Evolutionary conservation across 164 flowering plant species (phyloP), one percentile per base, ranked within the genome.

Genomic region (Macadamia integrifolia): DNA sequence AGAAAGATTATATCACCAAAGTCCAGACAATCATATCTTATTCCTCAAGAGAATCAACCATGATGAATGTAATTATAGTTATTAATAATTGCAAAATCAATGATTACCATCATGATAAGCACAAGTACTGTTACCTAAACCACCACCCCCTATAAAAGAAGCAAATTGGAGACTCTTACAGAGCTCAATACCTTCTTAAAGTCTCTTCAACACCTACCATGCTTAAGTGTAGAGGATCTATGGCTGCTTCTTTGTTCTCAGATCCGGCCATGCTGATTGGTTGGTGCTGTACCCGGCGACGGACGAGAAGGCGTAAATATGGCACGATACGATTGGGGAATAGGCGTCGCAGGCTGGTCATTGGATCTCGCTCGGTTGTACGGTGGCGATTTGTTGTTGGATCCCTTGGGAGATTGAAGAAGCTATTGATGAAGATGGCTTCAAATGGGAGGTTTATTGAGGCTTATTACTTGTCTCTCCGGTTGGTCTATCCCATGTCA

Each of bases 251-350:
- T 53, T 14, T 53, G 18, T 53, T 53, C 17, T 53, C 57, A 12
- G 57, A 14, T 53, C 17, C 57, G 57, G 57, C 57, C 57, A 53
- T 53, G 57, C 15, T 53, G 18, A 53, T 53, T 53, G 57, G 18
- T 4, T 53, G 57, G 57, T 53, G 57, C 15, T 53, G 57, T 5
- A 11, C n/a, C 57, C 57, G 17, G 3, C 57, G 15, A 14, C 57
- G 57, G 6, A n/a, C 57, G 17, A 53, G 57, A 53, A 53, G 57
- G 65, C 75, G 76, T 31, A 72, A 74, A 44, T 58, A 77, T 15
- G 30, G 80, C 78, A 78, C 79, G 6, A 57, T 85, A 17, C 59
- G 86, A 73, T 79, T 85, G 10, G 88, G 88, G 67, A 82, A 75
- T 55, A 69, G 65, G 72, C 82, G 87, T 44, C 72, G 86, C 13